phyloP scores from a whole-genome alignment of 345 rosid genomes.

The Eucalyptus tenuipes region DNA sequence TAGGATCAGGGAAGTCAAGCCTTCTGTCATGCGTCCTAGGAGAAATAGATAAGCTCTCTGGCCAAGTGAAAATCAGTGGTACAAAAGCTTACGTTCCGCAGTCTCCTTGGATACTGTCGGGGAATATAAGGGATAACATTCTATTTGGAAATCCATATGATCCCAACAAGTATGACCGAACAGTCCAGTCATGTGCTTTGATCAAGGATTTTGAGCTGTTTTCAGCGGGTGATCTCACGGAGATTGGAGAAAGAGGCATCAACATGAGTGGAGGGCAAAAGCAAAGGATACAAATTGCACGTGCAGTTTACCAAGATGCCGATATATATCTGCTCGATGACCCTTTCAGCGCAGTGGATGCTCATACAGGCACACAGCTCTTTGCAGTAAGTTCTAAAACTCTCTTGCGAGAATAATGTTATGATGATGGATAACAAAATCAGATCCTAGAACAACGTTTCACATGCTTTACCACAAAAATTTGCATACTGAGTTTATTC shows the following conservation, averaged over 20 bases:
- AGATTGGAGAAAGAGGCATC: conserved; percentile 95
- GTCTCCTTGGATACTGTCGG: conserved; percentile 84
- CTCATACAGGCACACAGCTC: conserved; percentile 89
- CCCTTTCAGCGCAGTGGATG: conserved; percentile 97
- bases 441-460: not conserved
- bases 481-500: not conserved
- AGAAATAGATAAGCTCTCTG: conserved; percentile 66
- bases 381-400: conserved; percentile 33
- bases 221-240: conserved; percentile 75
- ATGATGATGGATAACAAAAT: not conserved
- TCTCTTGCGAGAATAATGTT: not conserved
- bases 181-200: conserved; percentile 74
- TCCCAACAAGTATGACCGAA: conserved; percentile 33
- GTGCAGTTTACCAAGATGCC: conserved; percentile 87
- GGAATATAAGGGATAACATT: conserved; percentile 75
- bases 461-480: not conserved
- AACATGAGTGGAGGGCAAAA: conserved; percentile 99
- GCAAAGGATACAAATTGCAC: conserved; percentile 91
- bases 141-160: conserved; percentile 64
- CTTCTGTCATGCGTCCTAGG: conserved; percentile 70
- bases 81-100: conserved; percentile 83
- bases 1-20: conserved; percentile 90
- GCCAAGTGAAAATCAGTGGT: conserved; percentile 62
- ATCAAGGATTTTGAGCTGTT: conserved; percentile 71
- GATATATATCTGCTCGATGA: conserved; percentile 89